Conservation (phyloP, 345 rosid genomes). For the Tarenaya hassleriana region DNA sequence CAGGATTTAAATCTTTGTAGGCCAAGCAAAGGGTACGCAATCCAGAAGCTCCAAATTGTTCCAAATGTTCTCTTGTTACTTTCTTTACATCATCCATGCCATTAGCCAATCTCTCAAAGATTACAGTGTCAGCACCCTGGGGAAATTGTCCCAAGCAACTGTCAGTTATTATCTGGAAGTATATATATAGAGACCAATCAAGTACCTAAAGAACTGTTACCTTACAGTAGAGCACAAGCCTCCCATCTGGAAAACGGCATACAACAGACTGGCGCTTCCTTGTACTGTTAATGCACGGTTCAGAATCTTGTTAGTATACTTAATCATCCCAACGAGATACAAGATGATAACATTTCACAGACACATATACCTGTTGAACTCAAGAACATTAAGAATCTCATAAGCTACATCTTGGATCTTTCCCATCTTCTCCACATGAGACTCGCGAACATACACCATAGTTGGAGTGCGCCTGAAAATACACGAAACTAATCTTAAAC, state of each 20-base stretch:
- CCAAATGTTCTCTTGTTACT: slow-evolving; percentile 72
- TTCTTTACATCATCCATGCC: slow-evolving; percentile 64
- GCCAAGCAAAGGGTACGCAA: slow-evolving; percentile 97
- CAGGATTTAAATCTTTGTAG: slow-evolving; percentile 66
- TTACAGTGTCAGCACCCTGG: slow-evolving; percentile 97
- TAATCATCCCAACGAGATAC: slow-evolving; percentile 10
- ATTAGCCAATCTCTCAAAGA: slow-evolving; percentile 72
- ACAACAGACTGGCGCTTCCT: slow-evolving; percentile 99
- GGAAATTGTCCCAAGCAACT: slow-evolving; percentile 24
- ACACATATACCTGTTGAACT: slow-evolving; percentile 72
- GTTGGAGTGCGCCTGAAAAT: slow-evolving; percentile 85
- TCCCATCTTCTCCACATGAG: slow-evolving; percentile 92
- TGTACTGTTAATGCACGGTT: slow-evolving; percentile 45
- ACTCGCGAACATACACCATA: slow-evolving; percentile 81
- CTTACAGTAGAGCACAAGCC: slow-evolving; percentile 96
- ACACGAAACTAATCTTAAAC: slow-evolving; percentile 22
- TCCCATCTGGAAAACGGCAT: slow-evolving; percentile 85
- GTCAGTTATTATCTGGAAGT: slow-evolving; percentile 25
- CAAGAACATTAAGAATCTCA: slow-evolving; percentile 93
- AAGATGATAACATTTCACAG: slow-evolving; percentile 1
- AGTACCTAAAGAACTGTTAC: slow-evolving; percentile 35
- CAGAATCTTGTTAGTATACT: slow-evolving; percentile 3
- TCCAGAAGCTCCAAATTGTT: slow-evolving; percentile 90
- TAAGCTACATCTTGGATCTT: slow-evolving; percentile 67
- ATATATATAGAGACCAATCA: slow-evolving; percentile 5